A percentile compares a stretch with the other conserved stretches of the same genome.
These are phyloP conservation scores for Saprolegnia parasitica DNA, from an alignment of 352 stramenopile species.

Conservation along the genomic window DNA sequence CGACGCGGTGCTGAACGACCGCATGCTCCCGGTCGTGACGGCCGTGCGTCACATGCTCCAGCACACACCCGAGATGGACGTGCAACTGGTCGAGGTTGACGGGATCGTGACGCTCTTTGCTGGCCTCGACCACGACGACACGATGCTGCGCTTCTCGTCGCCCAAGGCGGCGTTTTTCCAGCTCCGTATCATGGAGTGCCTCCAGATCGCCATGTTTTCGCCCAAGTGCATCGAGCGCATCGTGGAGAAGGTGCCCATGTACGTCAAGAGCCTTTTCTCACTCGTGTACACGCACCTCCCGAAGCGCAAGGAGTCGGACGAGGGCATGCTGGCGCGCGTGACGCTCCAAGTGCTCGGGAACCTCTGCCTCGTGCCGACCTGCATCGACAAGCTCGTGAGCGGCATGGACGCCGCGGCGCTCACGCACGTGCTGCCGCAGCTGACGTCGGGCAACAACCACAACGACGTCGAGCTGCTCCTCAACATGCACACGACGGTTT, in stretches of 20 bases:
- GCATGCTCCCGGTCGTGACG: constrained; percentile 69
- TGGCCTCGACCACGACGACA: constrained; percentile 76
- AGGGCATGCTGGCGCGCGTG: constrained; percentile 72
- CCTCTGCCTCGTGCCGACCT: constrained; percentile 78
- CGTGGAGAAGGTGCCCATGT: constrained; percentile 67
- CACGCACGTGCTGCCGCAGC: constrained; percentile 60
- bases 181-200: constrained; percentile 76
- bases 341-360: constrained; percentile 79
- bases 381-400: constrained; percentile 83
- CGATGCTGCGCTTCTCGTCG: constrained; percentile 76
- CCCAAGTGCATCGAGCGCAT: constrained; percentile 71
- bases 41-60: constrained; percentile 77
- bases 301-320: constrained; percentile 70
- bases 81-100: constrained; percentile 72
- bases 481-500: constrained; percentile 83
- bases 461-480: constrained; percentile 78
- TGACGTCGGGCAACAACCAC: constrained; percentile 67
- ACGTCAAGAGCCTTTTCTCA: constrained; percentile 81
- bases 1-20: constrained; percentile 62
- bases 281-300: constrained; percentile 80
- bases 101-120: constrained; percentile 66
- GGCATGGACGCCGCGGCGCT: constrained; percentile 78
- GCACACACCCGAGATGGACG: constrained; percentile 77
- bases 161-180: constrained; percentile 66
- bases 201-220: constrained; percentile 86